A percentile compares a stretch with the other conserved stretches of the same genome.
Evolutionary conservation across 1,284 basidiomycete species (phyloP).

Genomic region (Wallemia ichthyophaga): DNA sequence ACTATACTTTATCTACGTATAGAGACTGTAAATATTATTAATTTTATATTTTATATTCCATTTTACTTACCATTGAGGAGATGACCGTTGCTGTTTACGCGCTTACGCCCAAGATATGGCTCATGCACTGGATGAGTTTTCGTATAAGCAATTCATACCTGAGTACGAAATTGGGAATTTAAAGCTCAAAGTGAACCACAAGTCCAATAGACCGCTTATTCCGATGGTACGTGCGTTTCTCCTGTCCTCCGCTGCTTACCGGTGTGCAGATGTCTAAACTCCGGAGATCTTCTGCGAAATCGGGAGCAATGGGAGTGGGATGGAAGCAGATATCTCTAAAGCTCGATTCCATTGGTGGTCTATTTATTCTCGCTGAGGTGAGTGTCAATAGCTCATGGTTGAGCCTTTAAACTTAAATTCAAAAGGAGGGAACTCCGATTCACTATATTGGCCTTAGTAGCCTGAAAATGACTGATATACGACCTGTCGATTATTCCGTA

Average conservation of each 20-base stretch:
- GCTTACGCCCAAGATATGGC: not conserved
- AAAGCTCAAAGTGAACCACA: not conserved
- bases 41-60: not conserved
- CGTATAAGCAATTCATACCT: not conserved
- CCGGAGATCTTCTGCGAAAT: not conserved
- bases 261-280: not conserved
- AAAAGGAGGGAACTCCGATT: not conserved
- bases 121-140: not conserved
- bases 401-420: not conserved
- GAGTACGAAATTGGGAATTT: not conserved
- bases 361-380: not conserved
- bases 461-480: constrained; percentile 1
- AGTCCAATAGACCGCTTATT: not conserved
- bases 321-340: not conserved
- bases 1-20: not conserved
- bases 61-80: not conserved
- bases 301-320: not conserved
- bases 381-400: not conserved
- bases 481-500: not conserved
- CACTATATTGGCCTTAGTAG: not conserved
- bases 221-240: not conserved
- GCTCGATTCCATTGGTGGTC: not conserved
- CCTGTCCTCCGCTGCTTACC: not conserved
- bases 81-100: not conserved
- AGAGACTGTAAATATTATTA: not conserved